These are phyloP conservation scores for Boletus coccyginus DNA, from an alignment of 768 basidiomycete species.

Conservation along the genomic window DNA sequence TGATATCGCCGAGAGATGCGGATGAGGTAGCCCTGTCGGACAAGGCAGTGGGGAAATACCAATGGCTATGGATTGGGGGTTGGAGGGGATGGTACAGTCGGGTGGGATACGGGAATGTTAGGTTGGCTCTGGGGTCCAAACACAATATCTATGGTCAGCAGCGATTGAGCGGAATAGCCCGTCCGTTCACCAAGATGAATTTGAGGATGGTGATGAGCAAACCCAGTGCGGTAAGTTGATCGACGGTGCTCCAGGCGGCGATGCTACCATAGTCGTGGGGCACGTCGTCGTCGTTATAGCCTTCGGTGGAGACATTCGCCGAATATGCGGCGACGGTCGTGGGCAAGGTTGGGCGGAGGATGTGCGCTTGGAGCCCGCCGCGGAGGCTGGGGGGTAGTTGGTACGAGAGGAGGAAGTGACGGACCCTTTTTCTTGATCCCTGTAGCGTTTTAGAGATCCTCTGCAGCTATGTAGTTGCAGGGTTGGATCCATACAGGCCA, in stretches of 20 bases:
- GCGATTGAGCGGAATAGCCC: no score
- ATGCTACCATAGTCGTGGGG: slow-evolving; percentile 56
- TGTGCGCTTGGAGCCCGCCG: slow-evolving; percentile 69
- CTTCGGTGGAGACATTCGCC: slow-evolving; percentile 42
- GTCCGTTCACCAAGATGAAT: no score
- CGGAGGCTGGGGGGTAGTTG: slow-evolving; percentile 33
- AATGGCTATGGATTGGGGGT: background rate
- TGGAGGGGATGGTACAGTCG: slow-evolving; percentile 48
- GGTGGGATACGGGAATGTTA: slow-evolving; percentile 66
- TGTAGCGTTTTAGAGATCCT: slow-evolving; percentile 48
- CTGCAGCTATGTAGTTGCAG: slow-evolving; percentile 45
- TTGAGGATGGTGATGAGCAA: no score
- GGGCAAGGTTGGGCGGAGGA: slow-evolving; percentile 73
- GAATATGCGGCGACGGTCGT: slow-evolving; percentile 55
- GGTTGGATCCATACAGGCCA: slow-evolving; percentile 82
- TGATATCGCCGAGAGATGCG: no score
- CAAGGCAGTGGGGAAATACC: no score
- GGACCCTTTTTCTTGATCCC: slow-evolving; percentile 67
- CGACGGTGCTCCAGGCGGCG: no score
- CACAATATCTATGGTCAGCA: background rate
- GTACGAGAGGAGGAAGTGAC: background rate
- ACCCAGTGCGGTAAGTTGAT: no score
- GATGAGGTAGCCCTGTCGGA: background rate
- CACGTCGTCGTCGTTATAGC: slow-evolving; percentile 48
- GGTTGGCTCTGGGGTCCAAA: slow-evolving; percentile 59